These are phyloP conservation scores for Blastomyces parvus DNA, from an alignment of 2,329 filamentous ascomycete species.

Conservation along the genomic window DNA sequence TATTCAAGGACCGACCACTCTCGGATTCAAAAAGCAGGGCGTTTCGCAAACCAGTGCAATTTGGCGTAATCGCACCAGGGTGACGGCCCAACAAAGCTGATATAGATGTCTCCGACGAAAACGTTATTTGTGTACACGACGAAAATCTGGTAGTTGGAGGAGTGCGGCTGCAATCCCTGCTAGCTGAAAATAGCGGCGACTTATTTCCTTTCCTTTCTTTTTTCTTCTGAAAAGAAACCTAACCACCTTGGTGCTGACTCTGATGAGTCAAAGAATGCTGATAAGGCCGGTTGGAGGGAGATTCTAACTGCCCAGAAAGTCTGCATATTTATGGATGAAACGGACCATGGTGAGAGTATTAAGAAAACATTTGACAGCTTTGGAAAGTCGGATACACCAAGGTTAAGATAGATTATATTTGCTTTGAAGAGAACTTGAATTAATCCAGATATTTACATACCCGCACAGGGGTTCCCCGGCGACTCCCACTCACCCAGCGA, in stretches of 20 bases:
- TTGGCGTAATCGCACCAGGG: background rate
- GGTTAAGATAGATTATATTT: background rate
- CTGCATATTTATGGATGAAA: too few species aligned
- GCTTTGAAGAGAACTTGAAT: background rate
- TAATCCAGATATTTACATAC: background rate
- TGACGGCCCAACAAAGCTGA: background rate
- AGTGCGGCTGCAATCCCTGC: background rate
- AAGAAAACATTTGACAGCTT: background rate
- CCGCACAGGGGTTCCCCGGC: background rate
- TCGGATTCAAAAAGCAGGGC: background rate
- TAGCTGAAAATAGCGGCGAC: background rate
- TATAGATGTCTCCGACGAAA: too few species aligned
- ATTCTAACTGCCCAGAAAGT: too few species aligned
- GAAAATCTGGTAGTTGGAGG: background rate
- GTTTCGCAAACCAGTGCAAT: background rate
- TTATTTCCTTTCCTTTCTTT: too few species aligned
- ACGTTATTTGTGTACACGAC: background rate
- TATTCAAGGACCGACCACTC: background rate
- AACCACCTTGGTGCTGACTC: background rate
- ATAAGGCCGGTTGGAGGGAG: too few species aligned
- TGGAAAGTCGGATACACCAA: background rate
- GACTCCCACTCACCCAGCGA: background rate
- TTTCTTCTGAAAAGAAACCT: background rate
- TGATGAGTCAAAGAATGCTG: background rate
- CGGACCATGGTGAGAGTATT: background rate